phyloP scores from a whole-genome alignment of 2,329 filamentous ascomycete species.

The Pseudovirgaria hyperparasitica region DNA sequence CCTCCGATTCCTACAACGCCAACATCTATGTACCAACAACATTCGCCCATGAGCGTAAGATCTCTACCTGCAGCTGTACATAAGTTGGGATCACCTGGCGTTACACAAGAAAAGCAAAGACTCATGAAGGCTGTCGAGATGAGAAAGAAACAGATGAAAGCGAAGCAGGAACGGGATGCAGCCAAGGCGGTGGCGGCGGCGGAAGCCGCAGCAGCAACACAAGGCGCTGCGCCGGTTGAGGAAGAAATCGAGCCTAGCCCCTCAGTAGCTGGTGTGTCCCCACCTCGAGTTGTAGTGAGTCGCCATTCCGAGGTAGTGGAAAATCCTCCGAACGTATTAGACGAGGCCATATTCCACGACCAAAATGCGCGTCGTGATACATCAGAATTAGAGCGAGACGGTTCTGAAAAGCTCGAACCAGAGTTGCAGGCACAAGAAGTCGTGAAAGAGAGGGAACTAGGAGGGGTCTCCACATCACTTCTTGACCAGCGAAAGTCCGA shows the following conservation, averaged over 20 bases:
- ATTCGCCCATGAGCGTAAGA: slow-evolving; percentile 27
- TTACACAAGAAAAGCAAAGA: slow-evolving; percentile 80
- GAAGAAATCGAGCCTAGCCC: slow-evolving; percentile 2
- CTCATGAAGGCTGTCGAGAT: slow-evolving; percentile 91
- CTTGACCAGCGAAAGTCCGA: slow-evolving; percentile 33
- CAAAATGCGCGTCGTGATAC: too few relatives aligned
- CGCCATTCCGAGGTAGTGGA: slow-evolving; percentile 5
- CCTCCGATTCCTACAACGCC: slow-evolving; percentile 21
- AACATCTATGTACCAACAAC: slow-evolving; percentile 24
- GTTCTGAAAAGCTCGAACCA: too few relatives aligned
- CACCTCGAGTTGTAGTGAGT: slow-evolving; percentile 2
- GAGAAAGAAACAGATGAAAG: slow-evolving; percentile 63
- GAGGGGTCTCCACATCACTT: slow-evolving; percentile 2
- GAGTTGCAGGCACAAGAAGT: too few relatives aligned
- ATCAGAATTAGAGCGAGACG: too few relatives aligned
- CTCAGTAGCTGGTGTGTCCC: not conserved
- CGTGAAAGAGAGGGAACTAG: too few relatives aligned
- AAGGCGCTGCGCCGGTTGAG: slow-evolving; percentile 8
- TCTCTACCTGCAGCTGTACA: slow-evolving; percentile 30
- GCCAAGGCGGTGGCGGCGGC: slow-evolving; percentile 6
- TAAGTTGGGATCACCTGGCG: slow-evolving; percentile 30
- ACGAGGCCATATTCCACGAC: slow-evolving; percentile 4
- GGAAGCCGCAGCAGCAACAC: slow-evolving; percentile 2
- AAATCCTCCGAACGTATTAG: slow-evolving; percentile 13
- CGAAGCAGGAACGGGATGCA: slow-evolving; percentile 18